Evolutionary conservation across 805 yeast species (phyloP), one percentile per base, ranked within the genome.

Genomic region (Cyberlindnera samutprakarnensis): DNA sequence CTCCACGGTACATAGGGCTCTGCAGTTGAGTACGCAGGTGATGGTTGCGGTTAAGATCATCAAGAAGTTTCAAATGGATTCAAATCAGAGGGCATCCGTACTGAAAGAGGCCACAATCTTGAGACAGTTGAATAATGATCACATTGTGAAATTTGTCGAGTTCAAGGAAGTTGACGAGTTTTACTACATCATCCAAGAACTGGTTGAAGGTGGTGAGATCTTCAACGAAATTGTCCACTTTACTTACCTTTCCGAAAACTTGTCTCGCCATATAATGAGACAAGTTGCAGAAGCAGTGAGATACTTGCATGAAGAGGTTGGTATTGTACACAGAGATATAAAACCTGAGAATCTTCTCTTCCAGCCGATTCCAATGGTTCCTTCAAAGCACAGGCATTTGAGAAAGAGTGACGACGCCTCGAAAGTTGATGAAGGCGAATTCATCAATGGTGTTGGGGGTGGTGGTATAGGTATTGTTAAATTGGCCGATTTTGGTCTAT

Each of bases 281-380:
- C 92, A 81, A 47, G 59, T 81, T 25, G 63, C 75, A 7, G 96
- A 92, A 60, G 97, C 97, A 1, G 64, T 92, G 43, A 94, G 94
- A 0, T 92, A 90, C 53, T 67, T 92, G 31, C 98, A 92, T 56
- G 90, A 85, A 49, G 79, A 88, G 16, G 75, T 83, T 49, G 96
- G 96, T 12, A 87, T 92, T 48, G 92, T 87, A 10, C 98, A 92
- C 56, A 72, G 97, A 35, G 98, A 92, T 53, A 83, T 92, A 41
- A 92, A 92, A 59, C 98, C 98, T 0, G 98, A 86, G 47, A 90
- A 92, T 52, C 76, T 90, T 34, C 59, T 90, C 29, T 65, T 90
- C 39, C 95, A 90, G 22, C 49, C 47, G 12, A 49, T 51, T 14
- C 41, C 41, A 9, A 7, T 44, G 12, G 16, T 32, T 5, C 44